These are phyloP conservation scores for Harringtonia aguacate DNA, from an alignment of 2,329 filamentous ascomycete genomes.

Conservation along the genomic window DNA sequence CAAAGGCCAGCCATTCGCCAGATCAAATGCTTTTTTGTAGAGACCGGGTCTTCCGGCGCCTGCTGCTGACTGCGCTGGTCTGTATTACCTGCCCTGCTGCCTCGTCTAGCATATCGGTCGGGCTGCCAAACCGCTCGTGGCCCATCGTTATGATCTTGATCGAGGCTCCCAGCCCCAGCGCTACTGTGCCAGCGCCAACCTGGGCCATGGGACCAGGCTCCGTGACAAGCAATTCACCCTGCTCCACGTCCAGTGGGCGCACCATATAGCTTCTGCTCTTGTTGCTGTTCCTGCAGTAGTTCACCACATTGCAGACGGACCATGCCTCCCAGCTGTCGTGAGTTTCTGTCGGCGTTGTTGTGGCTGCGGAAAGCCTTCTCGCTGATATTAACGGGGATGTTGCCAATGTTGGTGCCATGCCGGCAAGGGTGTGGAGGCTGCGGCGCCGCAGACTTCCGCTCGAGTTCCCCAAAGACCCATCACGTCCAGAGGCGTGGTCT, in stretches of 20 bases:
- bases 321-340: constrained; percentile 42
- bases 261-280: constrained; percentile 16
- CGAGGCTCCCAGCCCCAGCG: constrained; percentile 60
- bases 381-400: neutral
- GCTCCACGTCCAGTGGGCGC: constrained; percentile 29
- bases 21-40: neutral
- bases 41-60: neutral
- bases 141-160: constrained; percentile 62
- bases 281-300: constrained; percentile 18
- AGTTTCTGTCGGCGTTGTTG: neutral
- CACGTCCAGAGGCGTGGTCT: constrained; percentile 4
- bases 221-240: constrained; percentile 37
- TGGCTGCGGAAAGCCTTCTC: neutral
- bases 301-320: constrained; percentile 36
- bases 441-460: constrained; percentile 7
- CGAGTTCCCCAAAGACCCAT: neutral
- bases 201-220: constrained; percentile 53
- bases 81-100: constrained; percentile 14
- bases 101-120: constrained; percentile 19
- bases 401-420: neutral
- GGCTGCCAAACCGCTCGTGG: constrained; percentile 49
- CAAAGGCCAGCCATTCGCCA: neutral
- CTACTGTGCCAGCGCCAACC: constrained; percentile 54
- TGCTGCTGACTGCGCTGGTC: neutral
- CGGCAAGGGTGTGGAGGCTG: constrained; percentile 2